Evolutionary conservation across 1,139 yeast species (phyloP).

Genomic region (Spathaspora sp.): DNA sequence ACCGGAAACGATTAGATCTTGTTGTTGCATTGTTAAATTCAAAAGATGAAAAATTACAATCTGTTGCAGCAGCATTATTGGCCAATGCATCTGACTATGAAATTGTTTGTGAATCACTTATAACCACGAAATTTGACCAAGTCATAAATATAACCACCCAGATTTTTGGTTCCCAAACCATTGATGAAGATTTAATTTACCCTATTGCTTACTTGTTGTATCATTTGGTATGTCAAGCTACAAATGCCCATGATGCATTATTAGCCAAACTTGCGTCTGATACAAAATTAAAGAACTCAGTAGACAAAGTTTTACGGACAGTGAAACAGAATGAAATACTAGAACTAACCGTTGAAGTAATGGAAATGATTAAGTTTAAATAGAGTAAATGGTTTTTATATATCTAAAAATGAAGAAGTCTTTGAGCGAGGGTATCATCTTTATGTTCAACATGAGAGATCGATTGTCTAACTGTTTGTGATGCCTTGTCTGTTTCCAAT

Average conservation of each 20-base stretch:
- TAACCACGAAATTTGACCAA: slow-evolving; percentile 21
- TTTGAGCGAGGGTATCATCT: slow-evolving; percentile 38
- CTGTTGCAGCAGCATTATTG: slow-evolving; percentile 43
- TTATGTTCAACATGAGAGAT: slow-evolving; percentile 27
- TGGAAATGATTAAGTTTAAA: slow-evolving; percentile 18
- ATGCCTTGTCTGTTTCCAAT: slow-evolving; percentile 45
- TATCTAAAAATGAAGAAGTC: slow-evolving; percentile 35
- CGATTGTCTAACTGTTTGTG: slow-evolving; percentile 32
- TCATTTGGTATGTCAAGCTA: slow-evolving; percentile 29
- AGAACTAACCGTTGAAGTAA: slow-evolving; percentile 21
- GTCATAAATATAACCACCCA: slow-evolving; percentile 22
- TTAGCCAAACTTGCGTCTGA: slow-evolving; percentile 14
- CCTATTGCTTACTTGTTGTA: slow-evolving; percentile 35
- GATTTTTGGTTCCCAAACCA: slow-evolving; percentile 29
- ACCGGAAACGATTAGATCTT: slow-evolving; percentile 32
- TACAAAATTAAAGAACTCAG: slow-evolving; percentile 19
- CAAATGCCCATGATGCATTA: slow-evolving; percentile 11
- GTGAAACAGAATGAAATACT: slow-evolving; percentile 18
- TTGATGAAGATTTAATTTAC: slow-evolving; percentile 31
- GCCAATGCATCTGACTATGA: slow-evolving; percentile 53
- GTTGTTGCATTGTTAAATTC: slow-evolving; percentile 43
- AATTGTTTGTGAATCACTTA: slow-evolving; percentile 38
- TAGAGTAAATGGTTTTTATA: neutral
- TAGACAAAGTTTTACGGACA: slow-evolving; percentile 15
- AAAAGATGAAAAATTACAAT: slow-evolving; percentile 35